Evolutionary conservation across 2,329 filamentous ascomycete species (phyloP).

Genomic region (Chalaropsis thielavioides): DNA sequence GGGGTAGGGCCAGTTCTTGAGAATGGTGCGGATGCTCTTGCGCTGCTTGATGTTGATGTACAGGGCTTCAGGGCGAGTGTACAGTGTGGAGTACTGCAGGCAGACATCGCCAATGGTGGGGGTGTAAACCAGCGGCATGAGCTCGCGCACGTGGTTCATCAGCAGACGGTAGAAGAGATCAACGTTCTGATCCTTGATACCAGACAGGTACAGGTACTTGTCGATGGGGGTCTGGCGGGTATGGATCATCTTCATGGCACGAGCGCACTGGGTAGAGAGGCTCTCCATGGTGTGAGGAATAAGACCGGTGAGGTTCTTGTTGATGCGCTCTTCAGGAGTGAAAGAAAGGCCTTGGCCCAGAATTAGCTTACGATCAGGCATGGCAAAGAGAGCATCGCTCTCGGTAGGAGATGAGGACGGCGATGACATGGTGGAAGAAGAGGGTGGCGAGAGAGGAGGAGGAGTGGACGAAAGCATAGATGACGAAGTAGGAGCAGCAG

Average conservation of each 20-base stretch:
- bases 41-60: slow-evolving; percentile 94
- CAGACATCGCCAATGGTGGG: slow-evolving; percentile 92
- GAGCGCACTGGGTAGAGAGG: slow-evolving; percentile 44
- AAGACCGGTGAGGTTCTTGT: slow-evolving; percentile 51
- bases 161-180: slow-evolving; percentile 74
- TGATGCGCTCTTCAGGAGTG: slow-evolving; percentile 46
- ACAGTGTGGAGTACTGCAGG: slow-evolving; percentile 88
- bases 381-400: slow-evolving; percentile 1
- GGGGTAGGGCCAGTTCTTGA: slow-evolving; percentile 81
- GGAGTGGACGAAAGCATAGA: neutral
- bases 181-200: slow-evolving; percentile 58
- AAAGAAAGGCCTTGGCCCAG: slow-evolving; percentile 42
- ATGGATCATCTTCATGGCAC: slow-evolving; percentile 61
- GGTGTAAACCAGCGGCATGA: slow-evolving; percentile 77
- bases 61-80: slow-evolving; percentile 85
- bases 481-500: slow-evolving; percentile 3
- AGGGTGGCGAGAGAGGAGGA: neutral
- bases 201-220: slow-evolving; percentile 71
- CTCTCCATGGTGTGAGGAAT: slow-evolving; percentile 50
- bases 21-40: slow-evolving; percentile 74
- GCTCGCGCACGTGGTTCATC: slow-evolving; percentile 60
- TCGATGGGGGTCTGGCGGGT: slow-evolving; percentile 56
- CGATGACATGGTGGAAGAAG: slow-evolving; percentile 5
- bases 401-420: neutral
- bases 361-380: slow-evolving; percentile 16